Evolutionary conservation across 176 grass and related monocot species (phyloP).

Genomic region (Lolium rigidum): DNA sequence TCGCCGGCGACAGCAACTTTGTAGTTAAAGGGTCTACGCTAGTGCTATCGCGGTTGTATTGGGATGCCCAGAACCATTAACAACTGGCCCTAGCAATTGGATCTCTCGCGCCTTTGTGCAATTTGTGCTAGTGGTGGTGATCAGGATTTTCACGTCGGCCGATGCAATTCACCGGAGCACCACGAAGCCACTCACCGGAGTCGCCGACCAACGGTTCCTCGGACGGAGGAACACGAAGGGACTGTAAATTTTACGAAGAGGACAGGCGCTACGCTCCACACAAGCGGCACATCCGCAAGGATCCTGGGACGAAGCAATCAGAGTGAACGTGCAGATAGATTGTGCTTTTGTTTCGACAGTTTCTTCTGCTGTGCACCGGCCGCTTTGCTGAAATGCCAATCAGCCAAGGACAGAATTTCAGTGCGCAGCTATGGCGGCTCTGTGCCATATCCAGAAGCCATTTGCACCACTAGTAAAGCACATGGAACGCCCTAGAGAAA

Average conservation of each 20-base stretch:
- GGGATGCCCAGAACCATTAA: constrained; percentile 47
- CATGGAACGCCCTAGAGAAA: background rate
- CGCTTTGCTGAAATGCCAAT: constrained; percentile 11
- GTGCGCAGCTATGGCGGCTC: background rate
- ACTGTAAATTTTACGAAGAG: background rate
- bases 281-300: background rate
- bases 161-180: constrained; percentile 35
- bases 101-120: constrained; percentile 40
- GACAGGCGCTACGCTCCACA: constrained; percentile 27
- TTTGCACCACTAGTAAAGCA: background rate
- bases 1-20: background rate
- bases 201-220: background rate
- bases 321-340: background rate
- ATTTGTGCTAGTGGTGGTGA: constrained; percentile 6
- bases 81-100: constrained; percentile 33
- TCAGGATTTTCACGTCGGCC: constrained; percentile 50
- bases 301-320: no score
- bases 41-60: constrained; percentile 20
- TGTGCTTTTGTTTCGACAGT: constrained; percentile 7
- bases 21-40: constrained; percentile 16
- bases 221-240: background rate
- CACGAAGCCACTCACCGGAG: constrained; percentile 22
- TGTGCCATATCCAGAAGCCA: constrained; percentile 3
- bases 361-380: background rate
- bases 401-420: background rate